Evolutionary conservation across 179 eudicot species (phyloP).

Genomic region (Silene coronaria): DNA sequence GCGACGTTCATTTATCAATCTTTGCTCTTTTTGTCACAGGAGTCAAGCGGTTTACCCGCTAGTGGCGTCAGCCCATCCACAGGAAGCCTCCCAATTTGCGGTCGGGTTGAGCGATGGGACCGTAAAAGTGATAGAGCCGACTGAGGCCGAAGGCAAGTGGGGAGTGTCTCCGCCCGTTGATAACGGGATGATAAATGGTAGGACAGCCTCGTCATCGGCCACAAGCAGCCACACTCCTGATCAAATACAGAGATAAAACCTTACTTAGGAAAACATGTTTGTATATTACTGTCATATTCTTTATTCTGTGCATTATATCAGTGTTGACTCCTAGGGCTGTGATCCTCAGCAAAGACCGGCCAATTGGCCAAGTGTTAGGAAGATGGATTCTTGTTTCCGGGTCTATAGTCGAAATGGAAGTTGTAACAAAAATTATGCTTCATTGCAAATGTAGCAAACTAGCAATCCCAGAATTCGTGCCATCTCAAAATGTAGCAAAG

Average conservation of each 20-base stretch:
- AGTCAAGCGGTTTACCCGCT: constrained; percentile 56
- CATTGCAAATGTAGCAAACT: neutral
- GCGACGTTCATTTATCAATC: neutral
- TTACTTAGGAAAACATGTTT: constrained; percentile 14
- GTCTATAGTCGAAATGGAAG: constrained; percentile 10
- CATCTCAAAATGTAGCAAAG: neutral
- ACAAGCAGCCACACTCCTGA: constrained; percentile 61
- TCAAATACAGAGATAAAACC: constrained; percentile 53
- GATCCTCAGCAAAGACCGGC: constrained; percentile 19
- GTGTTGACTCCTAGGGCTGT: constrained; percentile 27
- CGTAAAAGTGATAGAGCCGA: constrained; percentile 76
- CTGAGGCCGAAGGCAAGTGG: constrained; percentile 75
- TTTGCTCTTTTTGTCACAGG: constrained; percentile 30
- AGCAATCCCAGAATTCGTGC: neutral
- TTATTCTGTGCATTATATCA: constrained; percentile 30
- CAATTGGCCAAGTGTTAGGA: constrained; percentile 14
- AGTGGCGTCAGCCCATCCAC: constrained; percentile 70
- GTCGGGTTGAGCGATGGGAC: constrained; percentile 69
- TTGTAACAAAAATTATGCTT: constrained; percentile 19
- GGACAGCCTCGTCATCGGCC: constrained; percentile 59
- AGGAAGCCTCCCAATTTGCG: constrained; percentile 73
- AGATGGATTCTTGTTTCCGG: constrained; percentile 25
- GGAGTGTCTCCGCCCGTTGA: constrained; percentile 67
- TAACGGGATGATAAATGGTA: constrained; percentile 58
- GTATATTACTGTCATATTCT: constrained; percentile 31